Evolutionary conservation across 208 protist species (phyloP).

Genomic region (Leishmania lainsoni): DNA sequence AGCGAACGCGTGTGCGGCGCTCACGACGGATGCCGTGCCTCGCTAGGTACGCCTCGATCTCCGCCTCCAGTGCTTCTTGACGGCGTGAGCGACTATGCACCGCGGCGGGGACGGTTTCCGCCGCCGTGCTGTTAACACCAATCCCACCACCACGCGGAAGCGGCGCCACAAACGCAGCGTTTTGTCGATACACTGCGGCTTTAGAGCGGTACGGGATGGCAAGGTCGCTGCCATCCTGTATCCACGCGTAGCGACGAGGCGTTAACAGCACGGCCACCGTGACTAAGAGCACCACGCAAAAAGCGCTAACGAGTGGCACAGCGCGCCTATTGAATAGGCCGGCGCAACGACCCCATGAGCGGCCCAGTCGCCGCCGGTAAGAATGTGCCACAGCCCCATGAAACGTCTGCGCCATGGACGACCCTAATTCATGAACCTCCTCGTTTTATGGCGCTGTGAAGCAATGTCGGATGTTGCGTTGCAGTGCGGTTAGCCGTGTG

Average conservation of each 20-base stretch:
- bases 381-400: not conserved
- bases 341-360: not conserved
- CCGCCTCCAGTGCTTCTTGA: constrained; percentile 13
- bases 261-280: not conserved
- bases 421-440: no score
- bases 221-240: constrained; percentile 17
- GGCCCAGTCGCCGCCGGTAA: not conserved
- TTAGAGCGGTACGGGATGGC: constrained; percentile 13
- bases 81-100: constrained; percentile 15
- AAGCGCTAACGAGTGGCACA: not conserved
- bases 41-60: constrained; percentile 19
- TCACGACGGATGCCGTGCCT: constrained; percentile 3
- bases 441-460: no score
- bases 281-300: not conserved
- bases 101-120: not conserved
- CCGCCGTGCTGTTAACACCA: not conserved
- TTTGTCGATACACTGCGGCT: constrained; percentile 1
- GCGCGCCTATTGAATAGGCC: not conserved
- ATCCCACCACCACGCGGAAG: not conserved
- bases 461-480: not conserved
- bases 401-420: not conserved
- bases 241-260: not conserved
- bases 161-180: constrained; percentile 8
- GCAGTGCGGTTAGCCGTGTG: not conserved
- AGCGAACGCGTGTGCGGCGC: constrained; percentile 15